Conservation (phyloP, 768 basidiomycete species). For the Russula foetens region DNA sequence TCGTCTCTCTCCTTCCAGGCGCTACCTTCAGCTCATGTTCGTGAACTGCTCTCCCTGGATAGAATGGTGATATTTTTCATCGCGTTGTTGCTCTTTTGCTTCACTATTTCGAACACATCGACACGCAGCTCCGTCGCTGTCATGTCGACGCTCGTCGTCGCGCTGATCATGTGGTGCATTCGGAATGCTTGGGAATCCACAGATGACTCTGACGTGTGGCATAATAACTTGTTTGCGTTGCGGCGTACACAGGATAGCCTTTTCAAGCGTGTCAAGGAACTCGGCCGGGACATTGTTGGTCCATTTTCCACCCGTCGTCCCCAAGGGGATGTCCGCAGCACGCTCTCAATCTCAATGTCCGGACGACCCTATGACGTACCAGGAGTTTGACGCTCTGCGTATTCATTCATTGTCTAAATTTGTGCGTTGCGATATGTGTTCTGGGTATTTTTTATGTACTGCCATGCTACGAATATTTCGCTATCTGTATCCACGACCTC, state of each 20-base stretch:
- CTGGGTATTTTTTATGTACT: neutral
- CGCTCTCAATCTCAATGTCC: neutral
- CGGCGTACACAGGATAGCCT: neutral
- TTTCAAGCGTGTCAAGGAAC: neutral
- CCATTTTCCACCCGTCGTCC: neutral
- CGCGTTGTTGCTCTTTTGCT: slow-evolving; percentile 11
- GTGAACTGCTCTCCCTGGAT: neutral
- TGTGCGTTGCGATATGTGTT: neutral
- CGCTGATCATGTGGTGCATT: neutral
- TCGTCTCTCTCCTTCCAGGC: slow-evolving; percentile 4
- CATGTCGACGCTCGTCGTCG: neutral
- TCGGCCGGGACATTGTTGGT: neutral
- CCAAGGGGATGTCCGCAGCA: neutral
- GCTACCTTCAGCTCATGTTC: too few species aligned
- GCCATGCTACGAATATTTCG: neutral
- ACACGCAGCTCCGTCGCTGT: slow-evolving; percentile 6
- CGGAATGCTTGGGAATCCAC: too few species aligned
- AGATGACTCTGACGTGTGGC: too few species aligned
- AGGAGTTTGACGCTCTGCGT: neutral
- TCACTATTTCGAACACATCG: neutral
- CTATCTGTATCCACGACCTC: neutral
- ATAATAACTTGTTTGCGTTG: too few species aligned
- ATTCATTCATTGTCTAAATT: neutral
- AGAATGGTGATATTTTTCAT: slow-evolving; percentile 11
- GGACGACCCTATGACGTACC: neutral